Evolutionary conservation across 768 basidiomycete genomes (phyloP).

Genomic region (Phanerochaete sordida): DNA sequence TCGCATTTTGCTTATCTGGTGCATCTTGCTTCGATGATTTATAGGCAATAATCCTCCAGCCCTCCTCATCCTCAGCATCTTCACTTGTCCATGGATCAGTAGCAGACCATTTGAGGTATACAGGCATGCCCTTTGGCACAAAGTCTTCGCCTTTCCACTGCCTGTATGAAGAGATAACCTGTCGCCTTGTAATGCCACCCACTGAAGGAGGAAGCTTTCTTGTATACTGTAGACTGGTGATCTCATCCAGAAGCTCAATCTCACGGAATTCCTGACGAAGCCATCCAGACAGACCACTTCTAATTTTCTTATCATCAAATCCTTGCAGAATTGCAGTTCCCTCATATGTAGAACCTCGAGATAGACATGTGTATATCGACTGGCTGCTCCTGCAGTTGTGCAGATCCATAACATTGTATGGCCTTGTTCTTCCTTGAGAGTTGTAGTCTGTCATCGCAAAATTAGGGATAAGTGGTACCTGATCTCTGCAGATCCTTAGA

Average conservation of each 20-base stretch:
- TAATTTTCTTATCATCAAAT: slow-evolving; percentile 15
- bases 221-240: slow-evolving; percentile 25
- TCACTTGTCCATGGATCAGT: neutral
- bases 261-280: slow-evolving; percentile 24
- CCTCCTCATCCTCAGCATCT: neutral
- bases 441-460: slow-evolving; percentile 27
- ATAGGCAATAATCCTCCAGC: neutral
- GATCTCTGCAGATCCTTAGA: slow-evolving; percentile 9
- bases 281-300: slow-evolving; percentile 11
- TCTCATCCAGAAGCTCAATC: slow-evolving; percentile 32
- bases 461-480: slow-evolving; percentile 18
- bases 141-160: neutral
- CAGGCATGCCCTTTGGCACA: neutral
- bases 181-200: slow-evolving; percentile 16
- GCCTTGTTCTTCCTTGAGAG: slow-evolving; percentile 20
- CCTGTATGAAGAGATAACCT: slow-evolving; percentile 15
- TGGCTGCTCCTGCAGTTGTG: slow-evolving; percentile 16
- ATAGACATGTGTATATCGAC: slow-evolving; percentile 21
- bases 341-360: slow-evolving; percentile 10
- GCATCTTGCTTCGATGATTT: neutral
- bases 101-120: neutral
- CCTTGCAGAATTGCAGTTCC: slow-evolving; percentile 18
- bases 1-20: neutral
- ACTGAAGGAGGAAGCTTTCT: slow-evolving; percentile 15
- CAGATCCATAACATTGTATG: slow-evolving; percentile 15